Evolutionary conservation across 192 early-diverging fungal genomes (phyloP), one percentile per base, ranked within the genome.

Genomic region (Phycomyces blakesleeanus): DNA sequence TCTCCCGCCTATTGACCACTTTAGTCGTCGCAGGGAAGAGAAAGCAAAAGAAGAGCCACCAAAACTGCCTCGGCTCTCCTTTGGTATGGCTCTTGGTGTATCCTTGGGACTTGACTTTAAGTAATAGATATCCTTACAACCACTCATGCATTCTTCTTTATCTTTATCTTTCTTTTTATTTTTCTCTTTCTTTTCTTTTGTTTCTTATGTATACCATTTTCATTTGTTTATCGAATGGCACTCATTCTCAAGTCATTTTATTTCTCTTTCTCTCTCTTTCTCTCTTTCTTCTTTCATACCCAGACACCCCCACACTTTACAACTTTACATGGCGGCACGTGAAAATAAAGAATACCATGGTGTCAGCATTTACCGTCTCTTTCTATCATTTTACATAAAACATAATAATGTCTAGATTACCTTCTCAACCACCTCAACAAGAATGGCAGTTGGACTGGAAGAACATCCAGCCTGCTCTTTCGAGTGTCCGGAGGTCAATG

Each of bases 381-480:
- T 40, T 11, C 57, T 26, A 42, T 57, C 38, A 47, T 20, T 18
- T 41, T 44, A 29, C 20, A 21, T 12, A 49, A 47, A n/a, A 34
- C 24, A 22, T 27, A 25, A 55, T 44, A 10, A 58, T 59, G 66
- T 37, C 50, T 27, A 47, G 57, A n/a, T 24, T 52, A 34, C 66
- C 59, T 11, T 53, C 59, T 38, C 66, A 61, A 11, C 58, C 66
- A n/a, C 21, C 66, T 38, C 38, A 34, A 3, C 52, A 54, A 1
- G 67, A 69, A 63, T 84, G 79, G 79, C 69, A 67, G 22, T 62
- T 68, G 22, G 74, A 84, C 61, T 84, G 82, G 82, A 74, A 73
- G 44, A 42, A 73, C 18, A 68, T 79, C 56, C 82, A 84, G 57
- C 75, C 75, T n/a, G 66, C 79, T 7, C 67, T 84, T 10, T 51